These are phyloP conservation scores for Arachnopeziza araneosa DNA, from an alignment of 2,329 filamentous ascomycete species.

Conservation along the genomic window DNA sequence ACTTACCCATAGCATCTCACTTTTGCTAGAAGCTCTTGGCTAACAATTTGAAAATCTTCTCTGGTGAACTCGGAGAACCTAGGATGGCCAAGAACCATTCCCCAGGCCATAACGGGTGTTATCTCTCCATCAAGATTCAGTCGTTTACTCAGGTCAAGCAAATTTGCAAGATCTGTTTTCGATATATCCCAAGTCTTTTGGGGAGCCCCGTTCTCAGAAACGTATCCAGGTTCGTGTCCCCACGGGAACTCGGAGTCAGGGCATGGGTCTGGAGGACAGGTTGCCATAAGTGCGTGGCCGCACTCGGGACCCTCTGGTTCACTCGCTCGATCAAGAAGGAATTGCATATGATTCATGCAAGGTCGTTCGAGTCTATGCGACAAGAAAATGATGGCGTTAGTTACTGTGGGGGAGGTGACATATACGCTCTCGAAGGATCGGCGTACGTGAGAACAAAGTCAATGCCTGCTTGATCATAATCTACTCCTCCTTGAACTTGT, in stretches of 20 bases:
- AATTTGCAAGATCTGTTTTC: constrained; percentile 69
- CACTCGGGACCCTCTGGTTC: constrained; percentile 64
- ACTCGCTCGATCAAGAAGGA: constrained; percentile 57
- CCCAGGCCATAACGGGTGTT: constrained; percentile 93
- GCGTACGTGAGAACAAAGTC: constrained; percentile 89
- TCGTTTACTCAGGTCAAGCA: constrained; percentile 78
- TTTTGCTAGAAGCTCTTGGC: constrained; percentile 70
- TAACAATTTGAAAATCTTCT: constrained; percentile 66
- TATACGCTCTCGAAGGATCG: constrained; percentile 57
- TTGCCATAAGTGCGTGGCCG: constrained; percentile 90
- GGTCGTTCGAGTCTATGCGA: constrained; percentile 74
- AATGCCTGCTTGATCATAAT: constrained; percentile 79
- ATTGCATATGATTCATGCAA: constrained; percentile 87
- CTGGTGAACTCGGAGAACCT: constrained; percentile 59
- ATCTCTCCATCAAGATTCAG: constrained; percentile 84
- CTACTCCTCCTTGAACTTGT: constrained; percentile 40
- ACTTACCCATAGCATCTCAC: constrained; percentile 88
- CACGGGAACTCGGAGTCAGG: constrained; percentile 48
- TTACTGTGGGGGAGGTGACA: constrained; percentile 56
- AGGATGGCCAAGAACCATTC: constrained; percentile 69
- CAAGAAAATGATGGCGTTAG: constrained; percentile 34
- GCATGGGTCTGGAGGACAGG: constrained; percentile 60
- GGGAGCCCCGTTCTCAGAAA: constrained; percentile 11
- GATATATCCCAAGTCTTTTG: constrained; percentile 71
- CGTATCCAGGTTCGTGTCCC: constrained; percentile 33